Percentiles rank a stretch among this genome's conserved stretches.
Conservation (phyloP, 2,329 filamentous ascomycete genomes). For the Cladobotryum mycophilum region DNA sequence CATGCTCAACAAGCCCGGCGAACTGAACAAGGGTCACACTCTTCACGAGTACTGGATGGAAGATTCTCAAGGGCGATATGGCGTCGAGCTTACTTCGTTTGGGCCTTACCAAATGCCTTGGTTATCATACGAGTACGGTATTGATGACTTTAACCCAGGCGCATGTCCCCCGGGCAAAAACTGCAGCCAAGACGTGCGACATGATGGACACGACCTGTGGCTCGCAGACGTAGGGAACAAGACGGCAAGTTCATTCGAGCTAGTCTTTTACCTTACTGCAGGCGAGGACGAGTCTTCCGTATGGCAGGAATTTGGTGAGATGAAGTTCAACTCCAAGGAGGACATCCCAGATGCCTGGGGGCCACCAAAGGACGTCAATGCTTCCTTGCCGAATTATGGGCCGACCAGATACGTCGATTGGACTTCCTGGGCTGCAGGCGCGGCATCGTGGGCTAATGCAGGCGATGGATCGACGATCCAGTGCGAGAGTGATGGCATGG, state of each 20-base stretch:
- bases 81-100: slow-evolving; percentile 47
- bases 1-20: slow-evolving; percentile 42
- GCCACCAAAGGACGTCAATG: slow-evolving; percentile 30
- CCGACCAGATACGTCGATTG: slow-evolving; percentile 46
- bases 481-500: slow-evolving; percentile 47
- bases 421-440: slow-evolving; percentile 47
- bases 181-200: slow-evolving; percentile 43
- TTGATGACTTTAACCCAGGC: slow-evolving; percentile 43
- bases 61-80: slow-evolving; percentile 45
- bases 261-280: slow-evolving; percentile 48
- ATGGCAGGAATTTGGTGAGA: slow-evolving; percentile 52
- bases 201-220: slow-evolving; percentile 44
- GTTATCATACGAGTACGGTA: slow-evolving; percentile 43
- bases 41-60: slow-evolving; percentile 54
- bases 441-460: slow-evolving; percentile 48
- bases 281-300: slow-evolving; percentile 50
- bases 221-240: slow-evolving; percentile 44
- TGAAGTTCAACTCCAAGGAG: slow-evolving; percentile 41
- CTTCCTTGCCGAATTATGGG: slow-evolving; percentile 37
- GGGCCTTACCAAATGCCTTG: slow-evolving; percentile 45
- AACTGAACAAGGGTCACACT: slow-evolving; percentile 45
- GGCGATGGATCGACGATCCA: slow-evolving; percentile 47
- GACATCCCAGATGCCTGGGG: slow-evolving; percentile 45
- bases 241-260: slow-evolving; percentile 41
- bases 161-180: slow-evolving; percentile 37